Percentiles rank a stretch among this genome's conserved stretches.
Evolutionary conservation across 2,329 filamentous ascomycete genomes (phyloP).

Genomic region (Colletotrichum falcatum): DNA sequence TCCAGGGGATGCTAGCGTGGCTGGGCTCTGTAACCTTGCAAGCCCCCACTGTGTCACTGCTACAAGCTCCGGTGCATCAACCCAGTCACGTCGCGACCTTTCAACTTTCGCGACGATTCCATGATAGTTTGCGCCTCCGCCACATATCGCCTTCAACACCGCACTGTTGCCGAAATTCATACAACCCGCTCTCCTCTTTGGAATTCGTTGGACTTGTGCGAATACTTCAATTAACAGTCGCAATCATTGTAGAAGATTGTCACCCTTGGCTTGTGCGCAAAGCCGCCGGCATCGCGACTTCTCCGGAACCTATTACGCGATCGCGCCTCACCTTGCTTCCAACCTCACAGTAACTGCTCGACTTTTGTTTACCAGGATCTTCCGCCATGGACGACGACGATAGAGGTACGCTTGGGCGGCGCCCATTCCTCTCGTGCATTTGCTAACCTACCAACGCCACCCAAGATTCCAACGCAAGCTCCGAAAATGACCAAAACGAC

Average conservation of each 20-base stretch:
- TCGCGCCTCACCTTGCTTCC: neutral
- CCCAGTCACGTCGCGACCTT: conserved; percentile 37
- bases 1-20: conserved; percentile 7
- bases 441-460: conserved; percentile 1
- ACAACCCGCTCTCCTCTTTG: neutral
- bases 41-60: conserved; percentile 6
- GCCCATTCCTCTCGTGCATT: too few relatives aligned
- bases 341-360: neutral
- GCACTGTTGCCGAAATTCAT: neutral
- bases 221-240: neutral
- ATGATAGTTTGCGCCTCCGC: neutral
- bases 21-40: conserved; percentile 4
- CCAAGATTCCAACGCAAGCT: conserved; percentile 56
- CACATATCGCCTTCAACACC: neutral
- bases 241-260: neutral
- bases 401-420: conserved; percentile 42
- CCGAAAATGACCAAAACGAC: conserved; percentile 63
- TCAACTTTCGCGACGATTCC: conserved; percentile 25
- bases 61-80: conserved; percentile 18
- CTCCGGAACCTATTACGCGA: neutral
- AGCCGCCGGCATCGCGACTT: conserved; percentile 6
- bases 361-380: neutral
- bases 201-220: neutral
- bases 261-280: neutral
- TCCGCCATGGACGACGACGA: conserved; percentile 47